phyloP scores from a whole-genome alignment of 2,329 filamentous ascomycete genomes.

The Ilyonectria sp. region DNA sequence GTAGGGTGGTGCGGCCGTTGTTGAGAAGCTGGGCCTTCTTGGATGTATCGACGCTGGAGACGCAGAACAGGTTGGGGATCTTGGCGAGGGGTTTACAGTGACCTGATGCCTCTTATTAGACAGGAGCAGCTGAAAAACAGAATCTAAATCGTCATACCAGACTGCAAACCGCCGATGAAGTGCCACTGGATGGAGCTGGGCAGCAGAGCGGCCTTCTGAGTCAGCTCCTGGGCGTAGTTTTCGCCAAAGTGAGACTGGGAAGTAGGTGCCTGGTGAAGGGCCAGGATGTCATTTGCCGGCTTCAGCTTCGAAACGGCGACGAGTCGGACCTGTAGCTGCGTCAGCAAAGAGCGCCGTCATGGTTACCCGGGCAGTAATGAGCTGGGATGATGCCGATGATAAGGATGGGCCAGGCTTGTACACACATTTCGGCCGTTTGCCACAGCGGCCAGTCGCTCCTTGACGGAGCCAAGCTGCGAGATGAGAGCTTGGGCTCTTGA shows the following conservation, averaged over 20 bases:
- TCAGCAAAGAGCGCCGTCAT: constrained; percentile 35
- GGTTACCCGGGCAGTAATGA: not conserved
- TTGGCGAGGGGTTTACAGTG: constrained; percentile 91
- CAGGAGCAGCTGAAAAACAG: not conserved
- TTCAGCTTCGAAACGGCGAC: constrained; percentile 98
- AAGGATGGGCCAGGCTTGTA: constrained; percentile 13
- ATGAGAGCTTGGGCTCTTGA: constrained; percentile 74
- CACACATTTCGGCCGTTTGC: constrained; percentile 70
- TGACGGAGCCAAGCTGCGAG: constrained; percentile 74
- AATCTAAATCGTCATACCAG: constrained; percentile 59
- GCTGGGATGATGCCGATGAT: constrained; percentile 27
- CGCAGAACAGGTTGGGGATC: constrained; percentile 90
- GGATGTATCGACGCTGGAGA: constrained; percentile 88
- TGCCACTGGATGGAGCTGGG: constrained; percentile 89
- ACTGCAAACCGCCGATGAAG: constrained; percentile 95
- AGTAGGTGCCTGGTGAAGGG: constrained; percentile 76
- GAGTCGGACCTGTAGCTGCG: constrained; percentile 75
- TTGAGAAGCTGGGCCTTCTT: constrained; percentile 92
- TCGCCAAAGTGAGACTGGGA: constrained; percentile 89
- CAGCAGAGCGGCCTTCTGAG: constrained; percentile 86
- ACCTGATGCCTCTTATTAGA: constrained; percentile 63
- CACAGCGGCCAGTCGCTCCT: constrained; percentile 69
- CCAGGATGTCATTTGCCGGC: constrained; percentile 90
- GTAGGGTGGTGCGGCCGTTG: constrained; percentile 77
- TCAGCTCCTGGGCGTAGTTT: constrained; percentile 94